Evolutionary conservation across 2,329 filamentous ascomycete species (phyloP), one percentile per base, ranked within the genome.

Genomic region (Diaporthe capsici): DNA sequence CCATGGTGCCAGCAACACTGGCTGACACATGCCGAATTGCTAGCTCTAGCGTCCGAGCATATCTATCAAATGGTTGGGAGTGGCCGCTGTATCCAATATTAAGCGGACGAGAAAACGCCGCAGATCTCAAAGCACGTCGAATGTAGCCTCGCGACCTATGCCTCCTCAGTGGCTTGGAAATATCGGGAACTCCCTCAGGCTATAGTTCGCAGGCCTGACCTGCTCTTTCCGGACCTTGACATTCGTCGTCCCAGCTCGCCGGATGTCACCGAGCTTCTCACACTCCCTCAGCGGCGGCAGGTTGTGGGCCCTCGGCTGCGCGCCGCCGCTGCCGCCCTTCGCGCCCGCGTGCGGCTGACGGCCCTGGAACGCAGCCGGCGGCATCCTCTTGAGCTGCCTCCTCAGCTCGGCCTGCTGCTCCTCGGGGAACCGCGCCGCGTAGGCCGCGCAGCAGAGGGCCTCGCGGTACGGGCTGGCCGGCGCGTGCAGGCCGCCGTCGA

Each of bases 121-220:
- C 28, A 49, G 0, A 2, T 10, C n/a, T 6, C 12, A 20, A 44
- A 8, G 22, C 44, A 25, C 0, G 13, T 51, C 63, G 20, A 12
- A 31, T 5, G 2, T 1, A 39, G 5, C 12, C 15, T 49, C 34
- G 12, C 10, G 22, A 15, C 17, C 15, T 42, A 6, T 12, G 4
- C 22, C 15, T 31, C 9, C 7, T 70, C 20, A 55, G 34, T 53
- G 34, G 34, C 49, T 70, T 55, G 49, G 15, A 20, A 70, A 53
- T 42, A 70, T 70, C 12, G 65, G 65, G 10, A 70, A 70, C 22
- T 70, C 65, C 65, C 65, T 70, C 34, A 70, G 10, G 49, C 65
- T 70, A 22, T 55, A 55, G 15, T 28, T 55, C 4, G 49, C 31
- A 28, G 49, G 65, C 34, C n/a, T 55, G 17, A 12, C 15, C 31